Evolutionary conservation across 2,329 filamentous ascomycete genomes (phyloP).

Genomic region (Xylariaceae sp.): DNA sequence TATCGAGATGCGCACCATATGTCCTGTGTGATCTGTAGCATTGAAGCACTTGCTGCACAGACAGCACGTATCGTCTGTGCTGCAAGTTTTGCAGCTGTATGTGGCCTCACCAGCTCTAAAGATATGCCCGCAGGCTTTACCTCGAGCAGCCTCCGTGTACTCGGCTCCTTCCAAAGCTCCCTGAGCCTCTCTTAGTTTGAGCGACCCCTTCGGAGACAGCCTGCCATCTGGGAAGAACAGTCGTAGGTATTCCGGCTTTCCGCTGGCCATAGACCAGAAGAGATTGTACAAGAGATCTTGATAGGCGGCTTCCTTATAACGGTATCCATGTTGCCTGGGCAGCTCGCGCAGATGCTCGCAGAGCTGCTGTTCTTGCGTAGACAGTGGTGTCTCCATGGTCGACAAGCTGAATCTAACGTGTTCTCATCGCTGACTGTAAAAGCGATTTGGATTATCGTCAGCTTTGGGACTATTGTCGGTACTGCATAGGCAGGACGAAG

Average conservation of each 20-base stretch:
- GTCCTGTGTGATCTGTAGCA: slow-evolving; percentile 87
- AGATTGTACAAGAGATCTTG: slow-evolving; percentile 71
- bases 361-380: slow-evolving; percentile 74
- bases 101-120: slow-evolving; percentile 92
- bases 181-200: slow-evolving; percentile 83
- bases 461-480: not conserved
- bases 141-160: slow-evolving; percentile 85
- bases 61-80: slow-evolving; percentile 90
- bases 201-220: slow-evolving; percentile 51
- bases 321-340: slow-evolving; percentile 67
- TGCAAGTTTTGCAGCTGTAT: slow-evolving; percentile 91
- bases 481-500: not conserved
- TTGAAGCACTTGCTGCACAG: slow-evolving; percentile 94
- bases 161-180: slow-evolving; percentile 91
- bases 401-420: not conserved
- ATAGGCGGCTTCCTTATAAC: slow-evolving; percentile 68
- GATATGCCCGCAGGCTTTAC: slow-evolving; percentile 94
- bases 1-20: slow-evolving; percentile 84
- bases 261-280: slow-evolving; percentile 80
- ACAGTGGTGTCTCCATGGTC: slow-evolving; percentile 50
- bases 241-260: slow-evolving; percentile 67
- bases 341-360: slow-evolving; percentile 77
- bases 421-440: not conserved
- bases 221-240: slow-evolving; percentile 79
- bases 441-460: no score